Conservation (phyloP, 2,329 filamentous ascomycete species). For the Xylaria polymorpha region DNA sequence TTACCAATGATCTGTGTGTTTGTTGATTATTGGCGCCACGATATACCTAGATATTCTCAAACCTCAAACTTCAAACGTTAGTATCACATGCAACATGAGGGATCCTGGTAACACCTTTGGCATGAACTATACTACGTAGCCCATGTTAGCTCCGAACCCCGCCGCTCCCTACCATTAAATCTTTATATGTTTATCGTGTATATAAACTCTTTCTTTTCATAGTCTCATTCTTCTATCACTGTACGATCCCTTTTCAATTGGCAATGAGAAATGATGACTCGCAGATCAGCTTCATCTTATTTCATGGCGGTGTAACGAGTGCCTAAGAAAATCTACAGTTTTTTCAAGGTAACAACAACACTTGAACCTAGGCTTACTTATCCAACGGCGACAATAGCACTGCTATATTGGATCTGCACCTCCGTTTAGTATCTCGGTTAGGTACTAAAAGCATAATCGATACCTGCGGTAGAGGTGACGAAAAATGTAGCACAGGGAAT, state of each 20-base stretch:
- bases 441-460: no score
- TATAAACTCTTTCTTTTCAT: not conserved
- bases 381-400: no score
- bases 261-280: no score
- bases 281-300: no score
- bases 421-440: no score
- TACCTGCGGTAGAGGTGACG: no score
- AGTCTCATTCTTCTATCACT: not conserved
- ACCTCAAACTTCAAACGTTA: conserved; percentile 26
- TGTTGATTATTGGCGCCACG: not conserved
- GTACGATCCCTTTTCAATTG: not conserved
- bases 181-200: not conserved
- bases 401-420: no score
- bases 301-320: no score
- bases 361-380: no score
- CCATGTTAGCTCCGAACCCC: not conserved
- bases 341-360: no score
- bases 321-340: no score
- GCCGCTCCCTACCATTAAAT: not conserved
- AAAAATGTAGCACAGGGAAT: not conserved
- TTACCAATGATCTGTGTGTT: not conserved
- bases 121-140: not conserved
- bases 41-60: not conserved
- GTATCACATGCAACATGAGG: conserved; percentile 22
- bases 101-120: conserved; percentile 15